These are phyloP conservation scores for Asparagopsis taxiformis DNA, from an alignment of 31 red algal species.

Conservation along the genomic window DNA sequence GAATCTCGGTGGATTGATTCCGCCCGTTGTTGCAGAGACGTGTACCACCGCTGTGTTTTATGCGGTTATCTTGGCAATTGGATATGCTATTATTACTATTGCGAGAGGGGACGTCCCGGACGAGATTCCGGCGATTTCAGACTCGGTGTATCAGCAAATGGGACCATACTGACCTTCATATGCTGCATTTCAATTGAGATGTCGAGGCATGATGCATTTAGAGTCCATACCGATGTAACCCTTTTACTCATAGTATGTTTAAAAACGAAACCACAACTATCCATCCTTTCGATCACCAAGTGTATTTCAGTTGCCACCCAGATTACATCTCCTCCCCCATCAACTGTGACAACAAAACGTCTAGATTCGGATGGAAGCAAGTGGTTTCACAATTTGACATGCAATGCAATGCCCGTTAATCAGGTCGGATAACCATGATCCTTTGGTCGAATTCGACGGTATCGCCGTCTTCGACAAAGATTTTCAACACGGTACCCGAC, in stretches of 20 bases:
- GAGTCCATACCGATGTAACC: neutral
- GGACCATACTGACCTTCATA: slow-evolving; percentile 59
- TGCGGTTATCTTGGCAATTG: slow-evolving; percentile 51
- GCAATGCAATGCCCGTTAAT: too few relatives aligned
- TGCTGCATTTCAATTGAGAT: neutral
- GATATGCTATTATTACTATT: slow-evolving; percentile 63
- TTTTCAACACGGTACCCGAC: slow-evolving; percentile 73
- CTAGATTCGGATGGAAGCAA: too few relatives aligned
- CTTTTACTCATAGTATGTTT: neutral
- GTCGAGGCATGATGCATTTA: neutral
- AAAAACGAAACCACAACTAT: neutral
- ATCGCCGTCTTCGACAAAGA: slow-evolving; percentile 91
- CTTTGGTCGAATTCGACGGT: slow-evolving; percentile 80
- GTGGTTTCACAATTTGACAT: too few relatives aligned
- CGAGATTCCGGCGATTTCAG: slow-evolving; percentile 80
- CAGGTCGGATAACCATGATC: slow-evolving; percentile 84
- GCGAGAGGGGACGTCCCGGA: slow-evolving; percentile 72
- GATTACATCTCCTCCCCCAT: too few relatives aligned
- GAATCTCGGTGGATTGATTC: slow-evolving; percentile 38
- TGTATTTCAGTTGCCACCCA: too few relatives aligned
- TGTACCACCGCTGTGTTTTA: slow-evolving; percentile 79
- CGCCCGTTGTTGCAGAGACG: slow-evolving; percentile 52
- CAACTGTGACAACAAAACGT: too few relatives aligned
- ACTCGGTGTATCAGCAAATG: slow-evolving; percentile 76
- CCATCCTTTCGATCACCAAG: too few relatives aligned